A percentile compares a stretch with the other conserved stretches of the same genome.
Evolutionary conservation across 106 monocot genomes (phyloP).

Genomic region (Acanthochlamys bracteata): DNA sequence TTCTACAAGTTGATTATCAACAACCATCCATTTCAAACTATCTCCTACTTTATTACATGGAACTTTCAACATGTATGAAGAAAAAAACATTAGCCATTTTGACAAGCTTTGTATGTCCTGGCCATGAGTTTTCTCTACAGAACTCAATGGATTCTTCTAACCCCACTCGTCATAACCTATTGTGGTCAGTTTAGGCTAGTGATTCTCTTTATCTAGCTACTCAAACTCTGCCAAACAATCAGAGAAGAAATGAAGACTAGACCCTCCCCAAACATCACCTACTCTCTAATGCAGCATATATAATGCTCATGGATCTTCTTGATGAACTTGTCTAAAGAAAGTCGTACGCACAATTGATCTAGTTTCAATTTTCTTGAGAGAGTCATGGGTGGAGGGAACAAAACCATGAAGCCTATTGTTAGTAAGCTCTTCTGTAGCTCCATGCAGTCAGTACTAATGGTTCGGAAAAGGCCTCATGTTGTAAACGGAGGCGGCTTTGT

Average conservation of each 20-base stretch:
- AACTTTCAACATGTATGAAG: background rate
- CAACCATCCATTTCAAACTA: conserved; percentile 16
- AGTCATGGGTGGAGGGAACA: conserved; percentile 21
- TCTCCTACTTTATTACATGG: conserved; percentile 1
- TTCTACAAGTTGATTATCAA: background rate
- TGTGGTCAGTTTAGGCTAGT: background rate
- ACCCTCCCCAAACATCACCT: background rate
- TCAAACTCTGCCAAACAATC: conserved; percentile 7
- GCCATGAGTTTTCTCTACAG: conserved; percentile 10
- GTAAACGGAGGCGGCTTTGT: conserved; percentile 69
- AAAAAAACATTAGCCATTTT: conserved; percentile 3
- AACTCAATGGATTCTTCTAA: conserved; percentile 11
- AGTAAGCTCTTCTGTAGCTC: conserved; percentile 61
- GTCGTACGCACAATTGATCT: too few relatives aligned
- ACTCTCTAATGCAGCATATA: too few relatives aligned
- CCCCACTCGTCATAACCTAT: background rate
- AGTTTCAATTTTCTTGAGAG: background rate
- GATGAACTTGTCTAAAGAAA: too few relatives aligned
- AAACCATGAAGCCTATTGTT: conserved; percentile 36
- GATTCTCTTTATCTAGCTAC: background rate
- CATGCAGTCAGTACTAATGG: conserved; percentile 26
- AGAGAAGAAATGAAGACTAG: background rate
- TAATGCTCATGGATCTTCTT: too few relatives aligned
- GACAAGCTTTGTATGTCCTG: background rate
- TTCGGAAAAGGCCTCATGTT: conserved; percentile 55